A percentile compares a stretch with the other conserved stretches of the same genome.
Conservation (phyloP, 2,329 filamentous ascomycete genomes). For the Endoconidiophora laricicola region DNA sequence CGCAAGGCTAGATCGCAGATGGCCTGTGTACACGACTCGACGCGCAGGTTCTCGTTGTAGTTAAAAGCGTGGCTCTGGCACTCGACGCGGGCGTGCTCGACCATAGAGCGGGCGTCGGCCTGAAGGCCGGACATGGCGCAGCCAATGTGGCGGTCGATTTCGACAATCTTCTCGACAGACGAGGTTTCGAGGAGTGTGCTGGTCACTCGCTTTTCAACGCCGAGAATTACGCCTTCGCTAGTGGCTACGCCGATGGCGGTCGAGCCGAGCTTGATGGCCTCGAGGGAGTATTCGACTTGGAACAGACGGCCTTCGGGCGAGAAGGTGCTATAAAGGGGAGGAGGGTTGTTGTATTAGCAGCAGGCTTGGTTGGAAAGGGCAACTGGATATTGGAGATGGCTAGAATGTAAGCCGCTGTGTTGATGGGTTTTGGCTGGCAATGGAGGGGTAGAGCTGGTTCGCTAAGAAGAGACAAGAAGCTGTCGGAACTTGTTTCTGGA, state of each 20-base stretch:
- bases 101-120: conserved; percentile 92
- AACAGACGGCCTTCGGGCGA: conserved; percentile 98
- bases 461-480: background rate
- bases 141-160: conserved; percentile 96
- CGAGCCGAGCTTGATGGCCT: conserved; percentile 98
- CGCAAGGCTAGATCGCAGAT: conserved; percentile 93
- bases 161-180: conserved; percentile 98
- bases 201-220: conserved; percentile 97
- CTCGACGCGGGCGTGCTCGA: conserved; percentile 96
- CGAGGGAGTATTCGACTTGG: conserved; percentile 99
- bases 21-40: conserved; percentile 96
- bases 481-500: conserved; percentile 7
- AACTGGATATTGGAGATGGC: background rate
- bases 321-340: conserved; percentile 56
- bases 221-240: conserved; percentile 84
- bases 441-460: background rate
- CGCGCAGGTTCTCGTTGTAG: conserved; percentile 85
- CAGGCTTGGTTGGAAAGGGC: background rate
- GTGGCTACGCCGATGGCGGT: conserved; percentile 97
- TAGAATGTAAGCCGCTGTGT: background rate
- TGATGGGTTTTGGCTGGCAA: background rate
- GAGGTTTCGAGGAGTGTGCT: conserved; percentile 93
- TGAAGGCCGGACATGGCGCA: conserved; percentile 98
- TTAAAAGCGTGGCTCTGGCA: conserved; percentile 95
- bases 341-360: background rate